Conservation (phyloP, 306 rosid species). For the Vigna reflexopilosa region DNA sequence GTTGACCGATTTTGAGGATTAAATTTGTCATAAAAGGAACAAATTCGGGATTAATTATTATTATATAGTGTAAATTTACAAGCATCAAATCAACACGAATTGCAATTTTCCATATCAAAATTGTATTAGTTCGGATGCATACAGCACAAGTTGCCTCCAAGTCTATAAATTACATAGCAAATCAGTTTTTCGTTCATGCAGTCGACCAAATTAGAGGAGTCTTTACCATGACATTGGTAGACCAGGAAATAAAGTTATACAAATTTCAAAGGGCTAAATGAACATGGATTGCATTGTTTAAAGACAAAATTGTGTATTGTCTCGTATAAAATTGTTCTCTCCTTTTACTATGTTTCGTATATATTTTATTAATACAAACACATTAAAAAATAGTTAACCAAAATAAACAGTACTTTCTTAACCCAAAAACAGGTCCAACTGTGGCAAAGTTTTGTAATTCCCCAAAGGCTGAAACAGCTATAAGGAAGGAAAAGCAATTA, state of each 20-base stretch:
- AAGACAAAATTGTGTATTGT: background rate
- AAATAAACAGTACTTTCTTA: background rate
- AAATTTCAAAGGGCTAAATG: background rate
- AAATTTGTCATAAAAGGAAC: background rate
- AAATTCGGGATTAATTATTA: background rate
- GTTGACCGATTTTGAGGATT: background rate
- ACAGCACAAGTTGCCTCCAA: background rate
- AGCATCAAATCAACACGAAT: background rate
- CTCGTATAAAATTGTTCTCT: background rate
- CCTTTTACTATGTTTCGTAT: background rate
- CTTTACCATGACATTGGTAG: background rate
- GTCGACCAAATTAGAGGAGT: background rate
- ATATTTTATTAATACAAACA: background rate
- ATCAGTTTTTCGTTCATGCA: background rate
- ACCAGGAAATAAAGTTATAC: background rate
- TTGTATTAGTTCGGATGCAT: background rate
- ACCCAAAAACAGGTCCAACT: background rate
- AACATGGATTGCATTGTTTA: background rate
- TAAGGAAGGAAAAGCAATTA: background rate
- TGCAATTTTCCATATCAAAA: background rate
- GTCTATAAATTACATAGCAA: background rate
- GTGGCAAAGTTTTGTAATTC: background rate
- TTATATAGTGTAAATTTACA: background rate
- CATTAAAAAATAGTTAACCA: background rate
- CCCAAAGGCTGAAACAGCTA: background rate